Conservation (phyloP, 192 early-diverging fungal species). For the Jimgerdemannia lactiflua region DNA sequence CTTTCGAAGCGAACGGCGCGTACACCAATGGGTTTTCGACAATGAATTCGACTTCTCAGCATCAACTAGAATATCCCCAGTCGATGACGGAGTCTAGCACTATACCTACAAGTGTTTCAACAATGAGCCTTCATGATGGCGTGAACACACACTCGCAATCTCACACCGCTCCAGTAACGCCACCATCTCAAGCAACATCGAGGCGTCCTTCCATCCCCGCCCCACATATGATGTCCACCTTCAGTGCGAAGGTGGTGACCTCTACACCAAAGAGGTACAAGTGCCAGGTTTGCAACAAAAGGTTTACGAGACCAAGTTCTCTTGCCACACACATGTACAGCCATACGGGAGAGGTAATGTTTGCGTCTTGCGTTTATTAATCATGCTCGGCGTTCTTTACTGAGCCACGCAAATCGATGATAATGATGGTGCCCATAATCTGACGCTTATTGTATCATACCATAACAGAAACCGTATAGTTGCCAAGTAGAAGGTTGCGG, state of each 20-base stretch:
- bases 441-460: too few relatives aligned
- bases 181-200: background rate
- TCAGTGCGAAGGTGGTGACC: conserved; percentile 19
- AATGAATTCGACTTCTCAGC: background rate
- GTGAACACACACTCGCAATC: background rate
- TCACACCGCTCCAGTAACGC: background rate
- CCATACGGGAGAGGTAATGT: conserved; percentile 33
- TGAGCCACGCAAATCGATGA: background rate
- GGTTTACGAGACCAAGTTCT: conserved; percentile 36
- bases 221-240: conserved; percentile 23
- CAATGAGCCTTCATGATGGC: background rate
- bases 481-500: conserved; percentile 60
- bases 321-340: conserved; percentile 34
- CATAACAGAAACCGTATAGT: conserved; percentile 33
- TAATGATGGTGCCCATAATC: too few relatives aligned
- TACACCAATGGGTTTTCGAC: background rate
- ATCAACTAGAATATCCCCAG: background rate
- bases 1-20: background rate
- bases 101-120: background rate
- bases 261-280: conserved; percentile 30
- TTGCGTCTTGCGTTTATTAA: background rate
- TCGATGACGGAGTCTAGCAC: background rate
- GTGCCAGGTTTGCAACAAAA: conserved; percentile 29
- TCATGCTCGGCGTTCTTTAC: background rate
- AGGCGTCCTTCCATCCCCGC: conserved; percentile 1